Conservation (phyloP, 1,284 basidiomycete genomes). For the Xerocomus cyaneibrunnescens region DNA sequence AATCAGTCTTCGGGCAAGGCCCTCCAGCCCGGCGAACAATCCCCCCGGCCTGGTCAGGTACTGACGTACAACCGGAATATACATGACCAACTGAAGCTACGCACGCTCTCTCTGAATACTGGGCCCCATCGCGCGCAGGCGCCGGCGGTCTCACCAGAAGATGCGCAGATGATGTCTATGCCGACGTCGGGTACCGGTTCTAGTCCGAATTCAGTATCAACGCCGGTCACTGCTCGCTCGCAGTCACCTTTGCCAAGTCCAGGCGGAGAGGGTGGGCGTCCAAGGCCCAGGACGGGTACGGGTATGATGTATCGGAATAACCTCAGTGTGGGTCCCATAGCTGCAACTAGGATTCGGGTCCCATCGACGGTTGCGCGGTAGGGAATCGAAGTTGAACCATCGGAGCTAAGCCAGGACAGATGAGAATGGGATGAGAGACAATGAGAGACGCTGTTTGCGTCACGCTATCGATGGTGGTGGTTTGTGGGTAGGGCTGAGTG, state of each 20-base stretch:
- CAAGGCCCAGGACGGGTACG: slow-evolving; percentile 61
- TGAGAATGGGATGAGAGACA: slow-evolving; percentile 1
- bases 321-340: slow-evolving; percentile 14
- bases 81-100: slow-evolving; percentile 39
- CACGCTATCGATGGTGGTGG: slow-evolving; percentile 9
- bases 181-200: slow-evolving; percentile 23
- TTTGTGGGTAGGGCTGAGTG: slow-evolving; percentile 7
- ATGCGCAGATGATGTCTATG: slow-evolving; percentile 34
- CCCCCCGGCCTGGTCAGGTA: slow-evolving; percentile 29
- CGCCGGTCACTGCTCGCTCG: slow-evolving; percentile 13
- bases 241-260: slow-evolving; percentile 28
- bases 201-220: slow-evolving; percentile 15
- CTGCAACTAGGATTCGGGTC: slow-evolving; percentile 23
- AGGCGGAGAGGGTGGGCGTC: slow-evolving; percentile 39
- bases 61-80: slow-evolving; percentile 41
- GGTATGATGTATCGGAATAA: slow-evolving; percentile 63
- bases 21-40: slow-evolving; percentile 38
- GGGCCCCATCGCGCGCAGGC: slow-evolving; percentile 6
- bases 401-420: background rate
- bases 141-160: slow-evolving; percentile 15
- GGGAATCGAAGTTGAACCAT: background rate
- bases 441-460: background rate
- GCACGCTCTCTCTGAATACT: slow-evolving; percentile 20
- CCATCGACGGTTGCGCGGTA: slow-evolving; percentile 25
- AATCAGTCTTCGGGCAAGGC: slow-evolving; percentile 15